A percentile compares a stretch with the other conserved stretches of the same genome.
Conservation (phyloP, 75 land plant genomes). For the Sequoiadendron giganteum region DNA sequence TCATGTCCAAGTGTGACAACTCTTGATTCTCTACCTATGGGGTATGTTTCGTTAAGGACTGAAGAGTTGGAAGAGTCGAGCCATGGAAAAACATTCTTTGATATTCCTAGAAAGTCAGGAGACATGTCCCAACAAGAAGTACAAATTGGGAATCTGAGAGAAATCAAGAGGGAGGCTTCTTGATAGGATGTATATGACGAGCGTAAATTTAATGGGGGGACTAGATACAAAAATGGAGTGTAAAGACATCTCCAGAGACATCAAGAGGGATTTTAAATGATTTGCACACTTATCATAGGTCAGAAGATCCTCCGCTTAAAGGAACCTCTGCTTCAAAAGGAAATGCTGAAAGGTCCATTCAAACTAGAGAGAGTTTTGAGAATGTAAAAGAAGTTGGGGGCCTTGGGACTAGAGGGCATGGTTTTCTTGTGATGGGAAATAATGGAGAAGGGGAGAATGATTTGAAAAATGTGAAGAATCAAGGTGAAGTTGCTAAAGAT, state of each 20-base stretch:
- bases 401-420: not conserved
- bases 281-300: not conserved
- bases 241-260: not conserved
- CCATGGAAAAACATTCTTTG: not conserved
- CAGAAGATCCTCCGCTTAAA: not conserved
- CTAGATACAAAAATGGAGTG: not conserved
- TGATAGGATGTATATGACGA: not conserved
- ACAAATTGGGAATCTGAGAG: not conserved
- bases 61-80: not conserved
- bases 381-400: not conserved
- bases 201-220: not conserved
- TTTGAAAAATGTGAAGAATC: not conserved
- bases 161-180: not conserved
- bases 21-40: not conserved
- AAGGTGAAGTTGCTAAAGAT: slow-evolving; percentile 13
- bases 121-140: not conserved
- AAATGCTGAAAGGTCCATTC: not conserved
- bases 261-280: not conserved
- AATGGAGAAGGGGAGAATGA: not conserved
- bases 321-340: not conserved
- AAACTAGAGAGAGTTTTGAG: not conserved
- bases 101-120: too few relatives aligned
- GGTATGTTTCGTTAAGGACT: not conserved
- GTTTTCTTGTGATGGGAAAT: not conserved
- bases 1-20: not conserved